These are phyloP conservation scores for Leptodermis oblonga DNA, from an alignment of 257 asterid species.

Conservation along the genomic window DNA sequence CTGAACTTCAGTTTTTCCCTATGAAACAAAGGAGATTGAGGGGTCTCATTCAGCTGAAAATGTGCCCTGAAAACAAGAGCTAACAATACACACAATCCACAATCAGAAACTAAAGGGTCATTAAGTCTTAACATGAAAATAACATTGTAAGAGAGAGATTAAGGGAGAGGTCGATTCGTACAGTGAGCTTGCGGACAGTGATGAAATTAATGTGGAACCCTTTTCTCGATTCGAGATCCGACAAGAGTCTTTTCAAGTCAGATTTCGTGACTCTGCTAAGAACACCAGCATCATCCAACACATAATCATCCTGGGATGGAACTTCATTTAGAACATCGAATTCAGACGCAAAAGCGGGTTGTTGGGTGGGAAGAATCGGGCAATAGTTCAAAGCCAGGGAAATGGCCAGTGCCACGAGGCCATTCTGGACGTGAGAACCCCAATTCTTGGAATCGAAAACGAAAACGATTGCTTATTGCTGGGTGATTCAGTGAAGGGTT, in stretches of 20 bases:
- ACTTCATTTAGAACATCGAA: slow-evolving; percentile 77
- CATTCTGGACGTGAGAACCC: slow-evolving; percentile 68
- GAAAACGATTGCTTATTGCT: slow-evolving; percentile 25
- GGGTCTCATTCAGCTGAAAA: neutral
- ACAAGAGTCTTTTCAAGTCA: slow-evolving; percentile 70
- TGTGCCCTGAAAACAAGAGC: neutral
- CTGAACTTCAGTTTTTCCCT: neutral
- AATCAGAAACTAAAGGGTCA: neutral
- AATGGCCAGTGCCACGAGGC: slow-evolving; percentile 78
- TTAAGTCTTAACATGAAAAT: neutral
- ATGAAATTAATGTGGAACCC: slow-evolving; percentile 83
- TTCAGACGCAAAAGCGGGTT: slow-evolving; percentile 76
- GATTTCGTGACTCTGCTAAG: slow-evolving; percentile 86
- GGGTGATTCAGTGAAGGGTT: slow-evolving; percentile 20
- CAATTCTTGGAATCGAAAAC: slow-evolving; percentile 37
- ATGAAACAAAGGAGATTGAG: neutral
- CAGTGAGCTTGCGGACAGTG: slow-evolving; percentile 96
- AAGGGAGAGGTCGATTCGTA: slow-evolving; percentile 16
- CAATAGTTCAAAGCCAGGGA: slow-evolving; percentile 71
- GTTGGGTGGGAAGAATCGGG: slow-evolving; percentile 36
- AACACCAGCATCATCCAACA: slow-evolving; percentile 90
- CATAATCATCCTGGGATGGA: slow-evolving; percentile 75
- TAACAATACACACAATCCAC: neutral
- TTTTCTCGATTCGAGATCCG: slow-evolving; percentile 89
- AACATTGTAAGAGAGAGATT: neutral